Conservation (phyloP, 2,329 filamentous ascomycete genomes). For the Colletotrichum lupini region DNA sequence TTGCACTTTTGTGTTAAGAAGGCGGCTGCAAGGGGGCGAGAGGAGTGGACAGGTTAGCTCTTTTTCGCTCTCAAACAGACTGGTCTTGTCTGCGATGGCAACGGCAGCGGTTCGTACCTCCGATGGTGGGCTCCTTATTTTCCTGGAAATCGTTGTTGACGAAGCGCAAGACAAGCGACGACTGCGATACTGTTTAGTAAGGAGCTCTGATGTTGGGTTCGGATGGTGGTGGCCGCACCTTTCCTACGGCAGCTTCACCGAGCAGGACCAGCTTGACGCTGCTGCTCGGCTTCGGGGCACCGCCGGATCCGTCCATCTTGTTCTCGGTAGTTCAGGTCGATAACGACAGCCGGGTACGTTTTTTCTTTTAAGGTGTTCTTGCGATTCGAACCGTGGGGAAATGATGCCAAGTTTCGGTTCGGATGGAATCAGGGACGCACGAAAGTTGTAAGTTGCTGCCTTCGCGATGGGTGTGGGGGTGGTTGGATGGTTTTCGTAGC, state of each 20-base stretch:
- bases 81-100: not conserved
- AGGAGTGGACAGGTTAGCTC: constrained; percentile 18
- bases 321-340: constrained; percentile 21
- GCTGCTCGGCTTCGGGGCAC: constrained; percentile 93
- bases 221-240: constrained; percentile 67
- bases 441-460: constrained; percentile 27
- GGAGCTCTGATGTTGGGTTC: not conserved
- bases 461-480: constrained; percentile 31
- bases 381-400: not conserved
- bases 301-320: constrained; percentile 75
- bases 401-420: not conserved
- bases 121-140: constrained; percentile 99
- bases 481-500: constrained; percentile 23
- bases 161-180: constrained; percentile 95
- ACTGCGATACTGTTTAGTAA: constrained; percentile 64
- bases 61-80: not conserved
- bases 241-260: constrained; percentile 97
- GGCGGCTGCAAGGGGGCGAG: constrained; percentile 70
- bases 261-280: constrained; percentile 99
- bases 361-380: not conserved
- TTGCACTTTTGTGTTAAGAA: constrained; percentile 99
- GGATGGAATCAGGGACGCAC: constrained; percentile 10
- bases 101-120: constrained; percentile 70
- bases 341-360: constrained; percentile 1
- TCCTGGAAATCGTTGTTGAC: constrained; percentile 99